Percentiles rank a stretch among this genome's conserved stretches.
phyloP scores from a whole-genome alignment of 352 stramenopile species.

The Globisporangium orthogonon region DNA sequence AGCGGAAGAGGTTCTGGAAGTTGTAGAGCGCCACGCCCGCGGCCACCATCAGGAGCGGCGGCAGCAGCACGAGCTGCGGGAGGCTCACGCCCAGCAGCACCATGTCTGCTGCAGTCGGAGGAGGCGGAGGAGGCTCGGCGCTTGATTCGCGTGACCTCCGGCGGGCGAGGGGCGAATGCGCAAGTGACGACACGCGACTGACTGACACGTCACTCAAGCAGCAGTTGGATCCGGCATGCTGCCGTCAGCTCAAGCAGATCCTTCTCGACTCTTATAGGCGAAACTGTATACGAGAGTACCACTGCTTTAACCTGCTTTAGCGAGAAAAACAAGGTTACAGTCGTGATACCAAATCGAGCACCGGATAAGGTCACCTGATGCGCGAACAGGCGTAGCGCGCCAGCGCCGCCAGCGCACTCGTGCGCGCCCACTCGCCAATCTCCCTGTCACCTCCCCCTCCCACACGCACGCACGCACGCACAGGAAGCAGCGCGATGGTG shows the following conservation, averaged over 20 bases:
- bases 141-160: neutral
- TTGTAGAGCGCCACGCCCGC: constrained; percentile 68
- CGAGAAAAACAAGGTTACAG: neutral
- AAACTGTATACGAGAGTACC: neutral
- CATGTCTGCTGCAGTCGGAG: neutral
- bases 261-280: neutral
- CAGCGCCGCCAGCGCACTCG: neutral
- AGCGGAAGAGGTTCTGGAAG: constrained; percentile 73
- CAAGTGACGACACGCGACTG: neutral
- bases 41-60: constrained; percentile 58
- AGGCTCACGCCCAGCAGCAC: constrained; percentile 46
- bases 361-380: neutral
- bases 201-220: neutral
- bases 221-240: neutral
- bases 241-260: neutral
- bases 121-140: neutral
- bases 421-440: too few relatives aligned
- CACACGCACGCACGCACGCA: too few relatives aligned
- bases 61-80: constrained; percentile 63
- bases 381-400: neutral
- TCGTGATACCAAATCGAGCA: neutral
- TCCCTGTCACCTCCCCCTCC: too few relatives aligned
- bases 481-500: constrained; percentile 14
- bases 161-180: neutral
- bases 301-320: neutral